phyloP scores from a whole-genome alignment of 108 stramenopile species.

The Nitzschia sp. region DNA sequence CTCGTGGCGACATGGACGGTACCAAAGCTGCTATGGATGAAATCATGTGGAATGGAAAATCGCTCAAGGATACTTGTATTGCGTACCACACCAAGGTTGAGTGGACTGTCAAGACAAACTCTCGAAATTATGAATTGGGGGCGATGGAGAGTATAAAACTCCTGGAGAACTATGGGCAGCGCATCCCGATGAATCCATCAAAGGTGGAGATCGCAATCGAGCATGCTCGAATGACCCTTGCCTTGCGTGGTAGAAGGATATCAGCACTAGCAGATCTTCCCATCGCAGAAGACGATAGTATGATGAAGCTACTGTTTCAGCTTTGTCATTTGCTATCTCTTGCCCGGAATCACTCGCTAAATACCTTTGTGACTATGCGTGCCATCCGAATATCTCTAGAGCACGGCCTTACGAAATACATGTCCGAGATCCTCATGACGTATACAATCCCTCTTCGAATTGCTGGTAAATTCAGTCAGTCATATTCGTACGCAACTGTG shows the following conservation, averaged over 20 bases:
- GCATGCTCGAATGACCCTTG: not conserved
- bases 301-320: constrained; percentile 24
- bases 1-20: constrained; percentile 2
- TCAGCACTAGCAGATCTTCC: not conserved
- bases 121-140: constrained; percentile 21
- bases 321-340: constrained; percentile 5
- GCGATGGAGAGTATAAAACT: constrained; percentile 22
- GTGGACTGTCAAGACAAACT: not conserved
- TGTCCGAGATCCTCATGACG: constrained; percentile 17
- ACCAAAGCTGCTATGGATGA: constrained; percentile 23
- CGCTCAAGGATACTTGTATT: constrained; percentile 26
- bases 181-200: not conserved
- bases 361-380: constrained; percentile 9
- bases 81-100: constrained; percentile 15
- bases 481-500: constrained; percentile 17
- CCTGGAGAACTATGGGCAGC: not conserved
- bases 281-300: not conserved
- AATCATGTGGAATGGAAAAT: constrained; percentile 20
- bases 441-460: constrained; percentile 12
- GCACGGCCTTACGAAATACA: constrained; percentile 24
- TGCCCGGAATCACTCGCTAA: constrained; percentile 14
- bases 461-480: constrained; percentile 21
- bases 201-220: not conserved
- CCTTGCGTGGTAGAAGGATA: not conserved
- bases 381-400: constrained; percentile 22